Conservation (phyloP, 192 early-diverging fungal species). For the Chytriomyces hyalinus region DNA sequence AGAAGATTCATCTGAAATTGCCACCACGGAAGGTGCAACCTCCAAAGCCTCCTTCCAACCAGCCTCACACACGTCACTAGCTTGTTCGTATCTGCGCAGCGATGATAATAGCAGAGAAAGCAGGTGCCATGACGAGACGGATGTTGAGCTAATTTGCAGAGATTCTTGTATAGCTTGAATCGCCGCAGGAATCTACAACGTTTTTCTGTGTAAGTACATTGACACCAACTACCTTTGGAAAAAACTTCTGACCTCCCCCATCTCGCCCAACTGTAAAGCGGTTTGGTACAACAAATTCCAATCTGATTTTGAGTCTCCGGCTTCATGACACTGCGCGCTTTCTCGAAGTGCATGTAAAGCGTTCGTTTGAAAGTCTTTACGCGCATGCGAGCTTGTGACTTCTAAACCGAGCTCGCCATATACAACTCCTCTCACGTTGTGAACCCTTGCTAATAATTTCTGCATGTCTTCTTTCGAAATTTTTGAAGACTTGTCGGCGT, state of each 20-base stretch:
- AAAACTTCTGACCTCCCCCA: conserved; percentile 50
- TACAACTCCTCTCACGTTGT: conserved; percentile 44
- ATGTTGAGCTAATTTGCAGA: conserved; percentile 36
- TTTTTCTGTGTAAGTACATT: neutral
- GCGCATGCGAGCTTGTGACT: conserved; percentile 35
- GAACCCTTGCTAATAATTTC: neutral
- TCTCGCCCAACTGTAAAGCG: conserved; percentile 52
- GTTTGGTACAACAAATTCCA: conserved; percentile 52
- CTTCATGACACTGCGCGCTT: conserved; percentile 27
- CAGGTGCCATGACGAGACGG: conserved; percentile 54
- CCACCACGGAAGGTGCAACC: neutral
- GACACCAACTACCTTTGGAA: neutral
- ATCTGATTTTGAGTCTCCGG: neutral
- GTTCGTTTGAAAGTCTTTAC: conserved; percentile 36
- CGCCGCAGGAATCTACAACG: conserved; percentile 44
- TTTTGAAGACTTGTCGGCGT: neutral
- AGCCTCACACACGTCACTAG: conserved; percentile 46
- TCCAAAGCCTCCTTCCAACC: conserved; percentile 52
- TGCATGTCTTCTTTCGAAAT: neutral
- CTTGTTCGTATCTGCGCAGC: conserved; percentile 43
- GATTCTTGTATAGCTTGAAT: conserved; percentile 45
- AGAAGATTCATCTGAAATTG: conserved; percentile 14
- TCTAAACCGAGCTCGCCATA: conserved; percentile 55
- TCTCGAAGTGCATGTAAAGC: conserved; percentile 19
- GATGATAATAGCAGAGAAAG: conserved; percentile 53